These are phyloP conservation scores for Monosporascus sp. DNA, from an alignment of 2,329 filamentous ascomycete species.

Conservation along the genomic window DNA sequence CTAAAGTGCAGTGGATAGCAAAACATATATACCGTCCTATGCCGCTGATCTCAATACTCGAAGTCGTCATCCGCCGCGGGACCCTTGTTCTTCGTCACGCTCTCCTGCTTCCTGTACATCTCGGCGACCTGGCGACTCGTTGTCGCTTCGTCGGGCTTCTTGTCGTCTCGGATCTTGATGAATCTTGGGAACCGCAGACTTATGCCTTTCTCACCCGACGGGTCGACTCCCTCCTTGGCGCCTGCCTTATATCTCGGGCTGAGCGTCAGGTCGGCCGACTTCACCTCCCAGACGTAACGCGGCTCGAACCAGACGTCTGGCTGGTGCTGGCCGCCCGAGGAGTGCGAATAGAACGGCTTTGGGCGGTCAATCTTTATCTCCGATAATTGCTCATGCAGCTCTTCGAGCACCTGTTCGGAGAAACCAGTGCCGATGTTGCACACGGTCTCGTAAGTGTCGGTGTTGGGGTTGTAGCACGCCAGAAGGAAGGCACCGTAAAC, in stretches of 20 bases:
- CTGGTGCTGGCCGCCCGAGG: slow-evolving; percentile 78
- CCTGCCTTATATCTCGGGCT: slow-evolving; percentile 93
- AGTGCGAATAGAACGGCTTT: slow-evolving; percentile 93
- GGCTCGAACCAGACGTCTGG: slow-evolving; percentile 99
- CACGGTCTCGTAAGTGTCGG: slow-evolving; percentile 85
- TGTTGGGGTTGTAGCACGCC: slow-evolving; percentile 79
- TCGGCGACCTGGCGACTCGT: slow-evolving; percentile 81
- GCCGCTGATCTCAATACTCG: slow-evolving; percentile 63
- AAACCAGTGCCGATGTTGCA: slow-evolving; percentile 99
- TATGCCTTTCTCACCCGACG: slow-evolving; percentile 68
- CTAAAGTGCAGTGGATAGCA: no score
- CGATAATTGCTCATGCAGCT: slow-evolving; percentile 70
- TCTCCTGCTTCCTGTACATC: slow-evolving; percentile 96
- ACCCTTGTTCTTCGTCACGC: slow-evolving; percentile 78
- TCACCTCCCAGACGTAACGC: slow-evolving; percentile 92
- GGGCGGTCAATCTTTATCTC: slow-evolving; percentile 78
- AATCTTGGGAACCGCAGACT: slow-evolving; percentile 88
- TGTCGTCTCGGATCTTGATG: slow-evolving; percentile 87
- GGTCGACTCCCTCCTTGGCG: slow-evolving; percentile 70
- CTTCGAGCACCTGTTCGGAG: slow-evolving; percentile 87
- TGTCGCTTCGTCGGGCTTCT: slow-evolving; percentile 89
- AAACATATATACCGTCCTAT: no score
- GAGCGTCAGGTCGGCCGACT: slow-evolving; percentile 89
- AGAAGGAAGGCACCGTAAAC: slow-evolving; percentile 95
- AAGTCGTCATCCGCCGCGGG: slow-evolving; percentile 93